A percentile compares a stretch with the other conserved stretches of the same genome.
These are phyloP conservation scores for Allomyces arbusculus DNA, from an alignment of 192 early-diverging fungal genomes.

Conservation along the genomic window DNA sequence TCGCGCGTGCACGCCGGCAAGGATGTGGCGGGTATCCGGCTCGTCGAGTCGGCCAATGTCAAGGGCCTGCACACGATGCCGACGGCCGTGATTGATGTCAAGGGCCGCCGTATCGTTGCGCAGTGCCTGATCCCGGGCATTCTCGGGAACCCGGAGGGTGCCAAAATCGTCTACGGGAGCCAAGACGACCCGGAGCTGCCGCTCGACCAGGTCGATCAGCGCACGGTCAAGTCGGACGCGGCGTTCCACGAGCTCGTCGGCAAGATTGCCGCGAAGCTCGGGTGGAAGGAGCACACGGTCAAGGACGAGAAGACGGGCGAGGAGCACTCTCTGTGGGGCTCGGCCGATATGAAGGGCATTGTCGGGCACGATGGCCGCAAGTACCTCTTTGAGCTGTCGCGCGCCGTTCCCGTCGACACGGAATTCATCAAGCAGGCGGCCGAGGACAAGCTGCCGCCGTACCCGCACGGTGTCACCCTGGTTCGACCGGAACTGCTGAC, in stretches of 20 bases:
- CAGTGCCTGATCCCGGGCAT: conserved; percentile 86
- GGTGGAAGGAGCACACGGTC: conserved; percentile 61
- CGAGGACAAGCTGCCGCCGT: conserved; percentile 29
- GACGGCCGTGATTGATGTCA: conserved; percentile 82
- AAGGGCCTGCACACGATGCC: conserved; percentile 73
- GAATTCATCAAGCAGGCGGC: conserved; percentile 58
- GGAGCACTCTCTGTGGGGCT: conserved; percentile 46
- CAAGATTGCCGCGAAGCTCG: conserved; percentile 53
- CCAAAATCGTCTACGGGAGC: conserved; percentile 72
- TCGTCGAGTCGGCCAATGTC: conserved; percentile 47
- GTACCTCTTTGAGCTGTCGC: conserved; percentile 83
- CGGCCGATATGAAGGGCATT: conserved; percentile 81
- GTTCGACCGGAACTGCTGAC: conserved; percentile 73
- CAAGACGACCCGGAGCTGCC: conserved; percentile 35
- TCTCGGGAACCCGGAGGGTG: conserved; percentile 49
- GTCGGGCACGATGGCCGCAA: conserved; percentile 74
- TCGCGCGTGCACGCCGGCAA: conserved; percentile 84
- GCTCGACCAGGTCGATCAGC: neutral
- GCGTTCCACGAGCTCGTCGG: conserved; percentile 56
- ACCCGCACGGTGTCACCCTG: conserved; percentile 70
- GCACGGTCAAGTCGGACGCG: conserved; percentile 20
- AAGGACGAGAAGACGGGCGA: conserved; percentile 36
- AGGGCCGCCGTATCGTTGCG: conserved; percentile 71
- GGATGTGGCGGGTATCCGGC: conserved; percentile 75
- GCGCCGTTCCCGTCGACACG: conserved; percentile 75